Conservation (phyloP, 2,329 filamentous ascomycete genomes). For the Rhytidhysteron rufulum region DNA sequence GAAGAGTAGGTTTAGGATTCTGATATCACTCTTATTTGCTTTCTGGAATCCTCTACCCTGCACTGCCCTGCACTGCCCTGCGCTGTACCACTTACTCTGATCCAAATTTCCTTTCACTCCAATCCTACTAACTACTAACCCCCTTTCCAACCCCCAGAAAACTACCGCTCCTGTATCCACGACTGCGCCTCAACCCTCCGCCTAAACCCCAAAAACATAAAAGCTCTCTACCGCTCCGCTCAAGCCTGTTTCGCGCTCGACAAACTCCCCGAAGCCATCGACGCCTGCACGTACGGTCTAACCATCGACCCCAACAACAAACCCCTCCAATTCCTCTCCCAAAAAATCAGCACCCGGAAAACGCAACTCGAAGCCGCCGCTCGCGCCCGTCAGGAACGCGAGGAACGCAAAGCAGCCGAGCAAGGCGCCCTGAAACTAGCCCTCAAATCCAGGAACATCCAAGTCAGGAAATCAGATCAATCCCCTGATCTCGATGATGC, state of each 20-base stretch:
- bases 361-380: conserved; percentile 54
- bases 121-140: conserved; percentile 1
- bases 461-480: conserved; percentile 61
- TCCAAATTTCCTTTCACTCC: not conserved
- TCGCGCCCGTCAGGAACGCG: conserved; percentile 53
- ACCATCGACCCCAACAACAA: conserved; percentile 67
- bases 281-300: conserved; percentile 72
- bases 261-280: conserved; percentile 74
- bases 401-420: conserved; percentile 54
- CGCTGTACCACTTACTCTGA: not conserved
- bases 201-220: conserved; percentile 76
- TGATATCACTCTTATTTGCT: not conserved
- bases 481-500: conserved; percentile 89
- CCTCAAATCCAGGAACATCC: conserved; percentile 68
- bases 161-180: conserved; percentile 80
- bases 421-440: conserved; percentile 48
- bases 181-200: conserved; percentile 79
- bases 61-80: conserved; percentile 1
- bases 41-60: not conserved
- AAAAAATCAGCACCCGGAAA: conserved; percentile 61
- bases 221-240: conserved; percentile 85
- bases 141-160: conserved; percentile 51
- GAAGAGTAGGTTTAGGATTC: conserved; percentile 58
- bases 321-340: conserved; percentile 58
- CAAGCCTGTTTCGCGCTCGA: conserved; percentile 74